These are phyloP conservation scores for Prunus kanzakura DNA, from an alignment of 306 rosid species.

Conservation along the genomic window DNA sequence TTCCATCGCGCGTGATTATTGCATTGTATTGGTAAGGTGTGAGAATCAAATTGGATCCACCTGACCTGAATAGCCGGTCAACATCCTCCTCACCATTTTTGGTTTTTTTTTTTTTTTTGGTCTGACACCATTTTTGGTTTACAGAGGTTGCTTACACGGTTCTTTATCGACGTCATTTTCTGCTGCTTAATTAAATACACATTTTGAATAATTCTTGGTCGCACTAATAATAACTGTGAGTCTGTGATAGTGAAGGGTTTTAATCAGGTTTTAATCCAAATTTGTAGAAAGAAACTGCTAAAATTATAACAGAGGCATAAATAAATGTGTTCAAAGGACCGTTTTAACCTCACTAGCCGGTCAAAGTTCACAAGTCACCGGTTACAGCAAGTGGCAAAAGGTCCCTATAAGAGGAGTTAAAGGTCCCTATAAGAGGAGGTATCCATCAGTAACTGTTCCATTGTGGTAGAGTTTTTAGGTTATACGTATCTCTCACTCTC, in stretches of 20 bases:
- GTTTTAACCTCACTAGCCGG: conserved; percentile 14
- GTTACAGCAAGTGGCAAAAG: conserved; percentile 23
- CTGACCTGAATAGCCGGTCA: conserved; percentile 36
- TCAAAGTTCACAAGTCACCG: not conserved
- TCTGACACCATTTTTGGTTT: not conserved
- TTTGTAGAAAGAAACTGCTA: conserved; percentile 20
- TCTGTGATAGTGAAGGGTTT: conserved; percentile 6
- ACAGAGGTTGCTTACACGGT: conserved; percentile 9
- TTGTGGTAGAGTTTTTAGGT: conserved; percentile 21
- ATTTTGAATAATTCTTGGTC: too few relatives aligned
- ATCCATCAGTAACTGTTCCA: conserved; percentile 1
- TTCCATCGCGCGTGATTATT: not conserved
- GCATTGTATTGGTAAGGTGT: not conserved
- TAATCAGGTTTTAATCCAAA: not conserved
- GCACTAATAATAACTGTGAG: not conserved
- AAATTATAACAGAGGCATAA: not conserved
- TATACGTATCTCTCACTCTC: conserved; percentile 28
- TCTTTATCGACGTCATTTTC: not conserved
- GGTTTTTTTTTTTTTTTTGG: not conserved
- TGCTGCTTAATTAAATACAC: not conserved
- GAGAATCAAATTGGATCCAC: conserved; percentile 2
- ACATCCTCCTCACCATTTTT: conserved; percentile 6
- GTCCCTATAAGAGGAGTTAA: not conserved
- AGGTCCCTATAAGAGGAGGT: not conserved
- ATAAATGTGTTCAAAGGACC: not conserved